Conservation (phyloP, 192 early-diverging fungal genomes). For the Cetraspora pellucida region DNA sequence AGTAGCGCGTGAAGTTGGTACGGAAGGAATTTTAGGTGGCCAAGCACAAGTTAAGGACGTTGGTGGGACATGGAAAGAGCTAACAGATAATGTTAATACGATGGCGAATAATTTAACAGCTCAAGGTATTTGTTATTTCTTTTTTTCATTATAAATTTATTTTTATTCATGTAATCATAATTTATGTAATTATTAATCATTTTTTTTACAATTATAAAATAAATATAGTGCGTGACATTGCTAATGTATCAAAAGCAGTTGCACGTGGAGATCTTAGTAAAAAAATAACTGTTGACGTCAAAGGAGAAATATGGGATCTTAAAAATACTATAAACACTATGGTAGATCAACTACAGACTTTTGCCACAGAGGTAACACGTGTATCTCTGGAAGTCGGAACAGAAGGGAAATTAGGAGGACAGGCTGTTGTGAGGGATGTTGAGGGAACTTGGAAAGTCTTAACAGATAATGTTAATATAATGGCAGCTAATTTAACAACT, state of each 20-base stretch:
- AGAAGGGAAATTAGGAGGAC: constrained; percentile 57
- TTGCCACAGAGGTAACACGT: constrained; percentile 63
- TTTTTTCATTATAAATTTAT: too few relatives aligned
- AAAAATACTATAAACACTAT: constrained; percentile 73
- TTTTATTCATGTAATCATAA: background rate
- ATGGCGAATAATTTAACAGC: constrained; percentile 69
- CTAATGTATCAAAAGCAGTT: constrained; percentile 64
- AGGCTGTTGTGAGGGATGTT: constrained; percentile 55
- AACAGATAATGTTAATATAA: constrained; percentile 67
- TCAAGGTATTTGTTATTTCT: constrained; percentile 37
- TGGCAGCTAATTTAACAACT: constrained; percentile 56
- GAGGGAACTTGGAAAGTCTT: constrained; percentile 68
- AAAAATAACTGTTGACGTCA: constrained; percentile 63
- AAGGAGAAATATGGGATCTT: constrained; percentile 70
- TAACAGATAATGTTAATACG: constrained; percentile 67
- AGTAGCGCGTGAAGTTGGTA: constrained; percentile 65
- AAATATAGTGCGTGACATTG: constrained; percentile 62
- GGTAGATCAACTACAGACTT: constrained; percentile 65
- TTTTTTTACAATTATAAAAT: too few relatives aligned
- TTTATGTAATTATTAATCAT: background rate
- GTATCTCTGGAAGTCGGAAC: constrained; percentile 58
- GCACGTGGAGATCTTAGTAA: constrained; percentile 67
- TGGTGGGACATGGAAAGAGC: constrained; percentile 68
- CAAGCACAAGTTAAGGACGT: constrained; percentile 61
- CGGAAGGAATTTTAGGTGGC: constrained; percentile 56